Evolutionary conservation across 306 rosid species (phyloP).

Genomic region (Dryas octopetala): DNA sequence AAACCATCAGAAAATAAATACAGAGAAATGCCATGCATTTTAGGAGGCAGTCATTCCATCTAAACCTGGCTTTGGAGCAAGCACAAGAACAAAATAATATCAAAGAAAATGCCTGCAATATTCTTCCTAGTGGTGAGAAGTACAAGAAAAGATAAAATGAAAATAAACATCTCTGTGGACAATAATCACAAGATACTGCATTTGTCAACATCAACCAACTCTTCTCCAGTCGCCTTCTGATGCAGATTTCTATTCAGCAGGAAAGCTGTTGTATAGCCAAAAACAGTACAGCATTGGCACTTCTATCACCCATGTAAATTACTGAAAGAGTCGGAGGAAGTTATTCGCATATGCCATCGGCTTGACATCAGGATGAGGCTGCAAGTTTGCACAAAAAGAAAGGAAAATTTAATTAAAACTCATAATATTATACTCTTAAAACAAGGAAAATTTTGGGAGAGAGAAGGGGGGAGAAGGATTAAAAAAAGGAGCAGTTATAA

Average conservation of each 20-base stretch:
- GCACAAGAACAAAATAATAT: neutral
- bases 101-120: constrained; percentile 1
- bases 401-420: neutral
- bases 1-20: neutral
- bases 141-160: neutral
- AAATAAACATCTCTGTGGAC: neutral
- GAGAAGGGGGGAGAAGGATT: no score
- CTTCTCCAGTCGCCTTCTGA: constrained; percentile 14
- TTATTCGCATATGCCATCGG: constrained; percentile 99
- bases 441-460: neutral
- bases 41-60: constrained; percentile 11
- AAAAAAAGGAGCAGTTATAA: neutral
- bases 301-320: constrained; percentile 22
- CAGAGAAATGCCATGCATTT: neutral
- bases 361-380: constrained; percentile 97
- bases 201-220: neutral
- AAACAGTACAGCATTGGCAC: constrained; percentile 21
- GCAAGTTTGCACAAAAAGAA: constrained; percentile 36
- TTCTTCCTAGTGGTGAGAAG: neutral
- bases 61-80: constrained; percentile 6
- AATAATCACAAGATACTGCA: constrained; percentile 16
- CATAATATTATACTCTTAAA: neutral
- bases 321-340: constrained; percentile 83
- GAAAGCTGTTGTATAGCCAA: constrained; percentile 24
- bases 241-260: constrained; percentile 30